Evolutionary conservation across 2,329 filamentous ascomycete species (phyloP).

Genomic region (Arthrobotrys musiformis): DNA sequence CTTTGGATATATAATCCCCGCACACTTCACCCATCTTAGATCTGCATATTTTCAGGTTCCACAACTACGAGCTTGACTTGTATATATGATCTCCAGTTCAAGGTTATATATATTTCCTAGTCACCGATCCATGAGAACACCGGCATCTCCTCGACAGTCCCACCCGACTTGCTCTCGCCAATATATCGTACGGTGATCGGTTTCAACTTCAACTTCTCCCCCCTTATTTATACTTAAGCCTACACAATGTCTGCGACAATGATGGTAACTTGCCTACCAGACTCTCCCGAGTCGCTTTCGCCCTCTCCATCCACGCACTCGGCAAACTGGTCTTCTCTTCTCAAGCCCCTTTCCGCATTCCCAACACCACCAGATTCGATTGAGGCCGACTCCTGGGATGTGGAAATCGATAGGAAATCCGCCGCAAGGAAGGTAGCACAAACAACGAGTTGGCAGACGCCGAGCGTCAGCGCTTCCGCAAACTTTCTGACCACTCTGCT

Average conservation of each 20-base stretch:
- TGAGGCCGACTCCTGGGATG: constrained; percentile 36
- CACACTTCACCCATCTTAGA: neutral
- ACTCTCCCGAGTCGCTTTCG: constrained; percentile 47
- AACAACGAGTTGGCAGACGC: constrained; percentile 42
- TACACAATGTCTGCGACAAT: constrained; percentile 40
- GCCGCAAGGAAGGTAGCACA: neutral
- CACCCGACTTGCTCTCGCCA: constrained; percentile 5
- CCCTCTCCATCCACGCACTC: constrained; percentile 43
- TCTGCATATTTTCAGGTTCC: neutral
- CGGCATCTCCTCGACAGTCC: constrained; percentile 26
- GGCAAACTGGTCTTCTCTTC: constrained; percentile 47
- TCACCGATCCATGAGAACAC: constrained; percentile 46
- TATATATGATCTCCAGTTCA: constrained; percentile 41
- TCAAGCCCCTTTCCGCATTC: constrained; percentile 50
- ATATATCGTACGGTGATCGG: constrained; percentile 46
- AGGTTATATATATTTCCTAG: constrained; percentile 16
- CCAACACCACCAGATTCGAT: constrained; percentile 52
- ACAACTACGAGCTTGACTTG: constrained; percentile 21
- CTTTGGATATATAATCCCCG: constrained; percentile 12
- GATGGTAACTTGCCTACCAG: constrained; percentile 44
- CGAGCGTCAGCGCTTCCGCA: constrained; percentile 33
- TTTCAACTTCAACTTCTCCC: constrained; percentile 26
- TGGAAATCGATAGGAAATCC: constrained; percentile 1
- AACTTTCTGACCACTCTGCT: constrained; percentile 31
- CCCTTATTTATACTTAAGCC: neutral